These are phyloP conservation scores for Tulasnella sp. DNA, from an alignment of 768 basidiomycete genomes.

Conservation along the genomic window DNA sequence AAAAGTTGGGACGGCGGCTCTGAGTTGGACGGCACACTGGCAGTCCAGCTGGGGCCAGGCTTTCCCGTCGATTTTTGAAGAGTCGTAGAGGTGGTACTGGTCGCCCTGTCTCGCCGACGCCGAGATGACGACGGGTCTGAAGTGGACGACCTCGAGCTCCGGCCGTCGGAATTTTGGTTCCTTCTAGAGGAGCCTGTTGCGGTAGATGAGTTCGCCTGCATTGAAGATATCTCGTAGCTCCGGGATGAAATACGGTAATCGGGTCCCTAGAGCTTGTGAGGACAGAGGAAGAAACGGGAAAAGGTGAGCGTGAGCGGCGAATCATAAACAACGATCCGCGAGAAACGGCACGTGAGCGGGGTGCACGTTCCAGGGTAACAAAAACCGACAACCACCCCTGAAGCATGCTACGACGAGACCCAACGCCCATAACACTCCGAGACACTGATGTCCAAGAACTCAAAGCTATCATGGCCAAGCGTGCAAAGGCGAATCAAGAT, in stretches of 20 bases:
- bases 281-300: neutral
- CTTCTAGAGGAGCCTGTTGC: slow-evolving; percentile 1
- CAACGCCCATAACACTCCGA: slow-evolving; percentile 74
- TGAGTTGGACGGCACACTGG: neutral
- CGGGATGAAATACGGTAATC: neutral
- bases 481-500: slow-evolving; percentile 39
- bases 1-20: neutral
- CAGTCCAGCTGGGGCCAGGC: neutral
- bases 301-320: neutral
- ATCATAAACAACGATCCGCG: slow-evolving; percentile 3
- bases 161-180: neutral
- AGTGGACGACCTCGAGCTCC: neutral
- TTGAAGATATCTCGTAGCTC: neutral
- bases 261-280: neutral
- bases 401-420: slow-evolving; percentile 73
- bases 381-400: neutral
- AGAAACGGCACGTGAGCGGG: neutral
- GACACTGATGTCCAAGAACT: slow-evolving; percentile 81
- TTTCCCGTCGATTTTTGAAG: neutral
- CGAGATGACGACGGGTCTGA: neutral
- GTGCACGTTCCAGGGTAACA: slow-evolving; percentile 1
- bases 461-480: slow-evolving; percentile 56
- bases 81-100: neutral
- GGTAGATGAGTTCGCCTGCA: neutral
- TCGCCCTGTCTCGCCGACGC: neutral